These are phyloP conservation scores for Reutealis trisperma DNA, from an alignment of 345 rosid species.

Conservation along the genomic window DNA sequence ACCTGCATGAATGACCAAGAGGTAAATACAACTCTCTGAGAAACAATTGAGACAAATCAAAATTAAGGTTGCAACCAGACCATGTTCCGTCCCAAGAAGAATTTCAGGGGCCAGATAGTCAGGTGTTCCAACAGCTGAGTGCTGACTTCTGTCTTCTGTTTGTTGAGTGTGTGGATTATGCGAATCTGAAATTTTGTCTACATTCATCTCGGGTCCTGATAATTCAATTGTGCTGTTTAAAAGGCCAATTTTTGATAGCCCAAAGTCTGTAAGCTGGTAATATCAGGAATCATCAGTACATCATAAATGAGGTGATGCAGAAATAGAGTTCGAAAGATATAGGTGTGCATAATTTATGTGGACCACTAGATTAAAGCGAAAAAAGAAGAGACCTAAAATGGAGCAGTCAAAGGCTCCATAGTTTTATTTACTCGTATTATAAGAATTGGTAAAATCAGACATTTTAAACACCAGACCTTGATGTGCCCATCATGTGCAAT, in stretches of 20 bases:
- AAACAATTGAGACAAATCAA: conserved; percentile 10
- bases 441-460: neutral
- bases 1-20: conserved; percentile 50
- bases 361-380: too few species aligned
- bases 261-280: conserved; percentile 86
- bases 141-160: conserved; percentile 46
- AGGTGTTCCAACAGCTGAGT: conserved; percentile 84
- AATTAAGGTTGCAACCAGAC: conserved; percentile 39
- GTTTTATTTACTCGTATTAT: neutral
- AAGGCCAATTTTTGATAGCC: conserved; percentile 83
- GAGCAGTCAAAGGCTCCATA: too few species aligned
- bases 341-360: neutral
- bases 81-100: conserved; percentile 87
- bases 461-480: conserved; percentile 57
- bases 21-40: conserved; percentile 27
- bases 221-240: conserved; percentile 74
- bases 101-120: conserved; percentile 92
- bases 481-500: conserved; percentile 85
- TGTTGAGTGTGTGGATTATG: conserved; percentile 40
- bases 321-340: neutral
- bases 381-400: too few species aligned
- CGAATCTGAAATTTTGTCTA: conserved; percentile 37
- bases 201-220: conserved; percentile 52
- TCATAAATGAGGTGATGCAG: conserved; percentile 14
- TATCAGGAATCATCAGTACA: conserved; percentile 33